A percentile compares a stretch with the other conserved stretches of the same genome.
Conservation (phyloP, 2,329 filamentous ascomycete genomes). For the Neofusicoccum cordaticola region DNA sequence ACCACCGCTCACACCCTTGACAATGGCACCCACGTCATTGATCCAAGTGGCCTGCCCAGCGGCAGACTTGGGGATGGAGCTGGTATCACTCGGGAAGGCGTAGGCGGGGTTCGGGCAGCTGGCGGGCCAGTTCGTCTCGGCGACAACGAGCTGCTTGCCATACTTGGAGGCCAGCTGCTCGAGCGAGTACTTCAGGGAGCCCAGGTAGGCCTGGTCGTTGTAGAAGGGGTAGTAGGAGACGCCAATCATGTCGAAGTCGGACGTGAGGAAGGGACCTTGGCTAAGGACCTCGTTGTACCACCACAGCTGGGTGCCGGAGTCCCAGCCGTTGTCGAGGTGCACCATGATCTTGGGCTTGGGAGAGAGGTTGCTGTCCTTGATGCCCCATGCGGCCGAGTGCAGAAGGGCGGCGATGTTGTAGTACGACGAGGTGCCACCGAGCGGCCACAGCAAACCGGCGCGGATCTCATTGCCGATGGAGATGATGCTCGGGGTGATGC, state of each 20-base stretch:
- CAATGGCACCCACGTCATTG: slow-evolving; percentile 56
- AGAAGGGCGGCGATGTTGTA: slow-evolving; percentile 63
- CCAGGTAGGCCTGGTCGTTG: slow-evolving; percentile 56
- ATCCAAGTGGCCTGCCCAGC: slow-evolving; percentile 64
- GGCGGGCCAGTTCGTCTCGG: slow-evolving; percentile 69
- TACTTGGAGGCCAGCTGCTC: slow-evolving; percentile 60
- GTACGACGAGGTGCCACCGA: slow-evolving; percentile 51
- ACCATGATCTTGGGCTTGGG: slow-evolving; percentile 68
- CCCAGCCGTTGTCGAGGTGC: slow-evolving; percentile 72
- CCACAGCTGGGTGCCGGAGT: slow-evolving; percentile 63
- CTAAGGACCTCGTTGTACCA: slow-evolving; percentile 58
- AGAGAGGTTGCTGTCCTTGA: slow-evolving; percentile 60
- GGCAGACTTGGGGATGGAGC: slow-evolving; percentile 57
- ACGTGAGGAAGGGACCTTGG: slow-evolving; percentile 47
- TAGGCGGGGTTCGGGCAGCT: slow-evolving; percentile 43
- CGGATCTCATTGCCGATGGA: slow-evolving; percentile 74
- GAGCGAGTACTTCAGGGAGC: slow-evolving; percentile 55
- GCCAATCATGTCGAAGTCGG: slow-evolving; percentile 69
- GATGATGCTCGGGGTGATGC: slow-evolving; percentile 59
- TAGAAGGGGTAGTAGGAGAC: slow-evolving; percentile 75
- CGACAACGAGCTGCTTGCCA: slow-evolving; percentile 66
- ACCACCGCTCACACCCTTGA: slow-evolving; percentile 61
- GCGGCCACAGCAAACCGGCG: slow-evolving; percentile 64
- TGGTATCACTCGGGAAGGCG: slow-evolving; percentile 60
- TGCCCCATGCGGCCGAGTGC: slow-evolving; percentile 60